Base-by-base conservation (phyloP, 805 yeast genomes). In the Candida endomychidarum region DNA sequence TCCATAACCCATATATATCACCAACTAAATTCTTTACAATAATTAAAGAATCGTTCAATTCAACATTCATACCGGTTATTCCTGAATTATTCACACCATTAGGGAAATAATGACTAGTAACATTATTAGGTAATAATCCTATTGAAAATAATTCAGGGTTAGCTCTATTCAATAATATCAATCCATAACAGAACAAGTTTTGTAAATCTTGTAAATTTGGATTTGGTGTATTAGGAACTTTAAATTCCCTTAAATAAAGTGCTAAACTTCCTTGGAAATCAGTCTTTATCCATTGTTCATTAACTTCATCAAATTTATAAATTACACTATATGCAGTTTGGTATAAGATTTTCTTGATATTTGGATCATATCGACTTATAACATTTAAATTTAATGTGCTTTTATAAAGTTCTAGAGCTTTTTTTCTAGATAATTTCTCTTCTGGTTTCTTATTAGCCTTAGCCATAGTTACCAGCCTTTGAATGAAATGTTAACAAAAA, bases 1-100 rank as follows among this genome's bases (percentile, higher is more conserved):
- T 72, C 93, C 93, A 86, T 34, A 86, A 63, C 1, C 95, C 95
- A 57, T 74, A 85, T 9, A 84, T 81, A 32, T 82, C 86, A 16
- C 84, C 88, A 37, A 75, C 64, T 37, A 81, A 63, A 52, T 80
- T 81, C 55, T 80, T 80, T 15, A 86, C 75, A 40, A 86, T 85
- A 28, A 86, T 77, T 54, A 84, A 68, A 41, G 81, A 83, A 42
- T 80, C 86, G 46, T 80, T 78, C 43, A 78, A 72, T 49, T 85
- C 91, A 25, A 81, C 79, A 34, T 80, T 78, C 75, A 83, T 75
- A 40, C 72, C 75, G 36, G 62, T 64, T 4, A 63, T 53, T 5
- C 60, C 61, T 21, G 54, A 50, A 34, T 56, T 47, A 34, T 57
- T 34, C 47, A 63, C 52, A 0, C 63, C 69, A 22, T 47, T 52